Percentiles rank a stretch among this genome's conserved stretches.
Evolutionary conservation across 345 rosid species (phyloP).

Genomic region (Pugionium cornutum): DNA sequence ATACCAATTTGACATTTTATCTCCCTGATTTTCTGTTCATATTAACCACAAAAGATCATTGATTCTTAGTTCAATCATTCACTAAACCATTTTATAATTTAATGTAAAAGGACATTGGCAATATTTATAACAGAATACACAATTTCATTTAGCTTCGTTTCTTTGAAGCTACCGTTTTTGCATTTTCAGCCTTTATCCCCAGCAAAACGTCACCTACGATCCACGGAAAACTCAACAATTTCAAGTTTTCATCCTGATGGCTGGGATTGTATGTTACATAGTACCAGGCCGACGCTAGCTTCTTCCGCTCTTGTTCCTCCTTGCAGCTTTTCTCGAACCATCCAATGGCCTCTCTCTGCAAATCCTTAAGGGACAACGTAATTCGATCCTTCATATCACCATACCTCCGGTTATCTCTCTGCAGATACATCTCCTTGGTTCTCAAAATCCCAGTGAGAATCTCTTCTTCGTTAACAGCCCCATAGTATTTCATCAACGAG

Average conservation of each 20-base stretch:
- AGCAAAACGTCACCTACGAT: slow-evolving; percentile 63
- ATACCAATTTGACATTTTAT: too few relatives aligned
- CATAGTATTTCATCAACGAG: slow-evolving; percentile 64
- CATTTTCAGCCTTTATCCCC: slow-evolving; percentile 50
- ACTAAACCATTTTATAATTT: too few relatives aligned
- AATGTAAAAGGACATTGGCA: too few relatives aligned
- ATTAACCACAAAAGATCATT: too few relatives aligned
- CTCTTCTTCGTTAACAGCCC: slow-evolving; percentile 71
- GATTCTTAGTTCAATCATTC: too few relatives aligned
- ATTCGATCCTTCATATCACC: slow-evolving; percentile 82
- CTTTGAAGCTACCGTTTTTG: background rate
- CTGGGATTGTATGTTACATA: slow-evolving; percentile 67
- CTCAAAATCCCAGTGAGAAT: slow-evolving; percentile 78
- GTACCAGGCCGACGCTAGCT: slow-evolving; percentile 91
- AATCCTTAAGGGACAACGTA: slow-evolving; percentile 48
- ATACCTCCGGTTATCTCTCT: slow-evolving; percentile 72
- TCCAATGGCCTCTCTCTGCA: slow-evolving; percentile 61
- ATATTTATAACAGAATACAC: too few relatives aligned
- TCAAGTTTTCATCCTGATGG: slow-evolving; percentile 38
- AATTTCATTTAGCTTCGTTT: too few relatives aligned
- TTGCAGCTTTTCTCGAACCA: slow-evolving; percentile 69
- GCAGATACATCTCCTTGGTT: slow-evolving; percentile 58
- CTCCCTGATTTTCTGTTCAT: too few relatives aligned
- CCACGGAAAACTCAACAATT: slow-evolving; percentile 85
- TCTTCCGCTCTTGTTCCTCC: slow-evolving; percentile 39